Evolutionary conservation across 2,329 filamentous ascomycete species (phyloP).

Genomic region (Plenodomus tracheiphilus): DNA sequence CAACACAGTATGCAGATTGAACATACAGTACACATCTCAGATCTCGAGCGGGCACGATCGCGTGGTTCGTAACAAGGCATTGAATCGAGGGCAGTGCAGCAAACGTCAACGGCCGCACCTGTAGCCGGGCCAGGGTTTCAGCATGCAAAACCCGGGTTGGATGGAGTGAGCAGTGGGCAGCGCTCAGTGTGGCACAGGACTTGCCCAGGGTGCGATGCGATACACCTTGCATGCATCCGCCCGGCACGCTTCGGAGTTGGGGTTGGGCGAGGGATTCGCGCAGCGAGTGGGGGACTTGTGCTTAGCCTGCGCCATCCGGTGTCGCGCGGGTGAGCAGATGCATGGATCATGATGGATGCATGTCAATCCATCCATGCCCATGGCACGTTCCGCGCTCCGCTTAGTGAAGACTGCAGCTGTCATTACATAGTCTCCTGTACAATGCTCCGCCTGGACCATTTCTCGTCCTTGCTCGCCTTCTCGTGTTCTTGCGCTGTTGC

Average conservation of each 20-base stretch:
- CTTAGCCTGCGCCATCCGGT: too few relatives aligned
- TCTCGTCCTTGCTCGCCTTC: not conserved
- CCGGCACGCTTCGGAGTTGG: not conserved
- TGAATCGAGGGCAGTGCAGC: not conserved
- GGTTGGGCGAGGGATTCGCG: too few relatives aligned
- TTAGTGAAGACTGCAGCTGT: not conserved
- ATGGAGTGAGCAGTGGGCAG: not conserved
- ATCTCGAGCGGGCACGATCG: not conserved
- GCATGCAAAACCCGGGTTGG: not conserved
- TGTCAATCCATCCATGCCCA: conserved; percentile 7
- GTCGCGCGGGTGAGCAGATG: conserved; percentile 3
- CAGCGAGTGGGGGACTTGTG: too few relatives aligned
- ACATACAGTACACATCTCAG: not conserved
- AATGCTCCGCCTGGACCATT: not conserved
- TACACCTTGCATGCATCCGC: not conserved
- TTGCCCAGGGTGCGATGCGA: not conserved
- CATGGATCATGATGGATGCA: too few relatives aligned
- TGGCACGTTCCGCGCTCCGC: not conserved
- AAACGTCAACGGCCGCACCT: not conserved
- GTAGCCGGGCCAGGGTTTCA: not conserved
- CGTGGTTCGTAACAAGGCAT: not conserved
- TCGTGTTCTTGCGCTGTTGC: too few relatives aligned
- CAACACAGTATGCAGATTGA: too few relatives aligned
- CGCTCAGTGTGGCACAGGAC: not conserved
- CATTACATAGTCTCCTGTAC: not conserved